Percentiles rank a stretch among this genome's conserved stretches.
Conservation (phyloP, 139 green algal species). For the Monoraphidium neglectum region DNA sequence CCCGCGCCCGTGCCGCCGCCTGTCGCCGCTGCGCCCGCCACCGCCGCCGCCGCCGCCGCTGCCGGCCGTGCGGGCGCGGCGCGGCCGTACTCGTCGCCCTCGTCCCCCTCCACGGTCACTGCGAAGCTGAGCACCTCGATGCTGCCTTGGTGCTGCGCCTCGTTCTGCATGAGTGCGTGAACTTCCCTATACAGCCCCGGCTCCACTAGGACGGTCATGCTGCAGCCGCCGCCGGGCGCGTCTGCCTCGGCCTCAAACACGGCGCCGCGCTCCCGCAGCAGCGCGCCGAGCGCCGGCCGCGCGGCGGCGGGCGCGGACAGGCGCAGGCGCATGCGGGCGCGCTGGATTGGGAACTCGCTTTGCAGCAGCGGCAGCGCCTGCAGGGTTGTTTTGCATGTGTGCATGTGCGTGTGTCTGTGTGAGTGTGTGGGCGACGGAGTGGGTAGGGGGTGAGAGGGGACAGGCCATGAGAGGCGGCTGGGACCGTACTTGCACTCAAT, state of each 20-base stretch:
- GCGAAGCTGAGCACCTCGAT: slow-evolving; percentile 90
- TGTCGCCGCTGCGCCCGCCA: background rate
- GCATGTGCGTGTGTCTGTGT: too few relatives aligned
- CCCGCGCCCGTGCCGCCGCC: background rate
- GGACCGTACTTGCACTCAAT: too few relatives aligned
- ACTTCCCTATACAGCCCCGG: slow-evolving; percentile 86
- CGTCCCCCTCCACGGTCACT: slow-evolving; percentile 45
- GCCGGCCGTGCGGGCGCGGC: background rate
- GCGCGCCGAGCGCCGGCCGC: slow-evolving; percentile 47
- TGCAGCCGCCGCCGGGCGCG: background rate
- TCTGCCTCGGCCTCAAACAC: background rate
- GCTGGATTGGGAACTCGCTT: slow-evolving; percentile 86
- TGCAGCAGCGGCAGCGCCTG: slow-evolving; percentile 79
- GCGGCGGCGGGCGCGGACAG: slow-evolving; percentile 51
- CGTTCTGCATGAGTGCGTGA: slow-evolving; percentile 73
- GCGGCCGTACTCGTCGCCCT: slow-evolving; percentile 34
- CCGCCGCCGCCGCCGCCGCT: background rate
- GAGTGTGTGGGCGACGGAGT: too few relatives aligned
- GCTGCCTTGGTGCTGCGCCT: slow-evolving; percentile 52
- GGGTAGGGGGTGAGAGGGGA: too few relatives aligned
- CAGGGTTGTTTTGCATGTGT: too few relatives aligned
- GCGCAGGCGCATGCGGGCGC: slow-evolving; percentile 90
- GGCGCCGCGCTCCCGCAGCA: slow-evolving; percentile 17
- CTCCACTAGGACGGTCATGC: slow-evolving; percentile 67
- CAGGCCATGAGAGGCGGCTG: too few relatives aligned